Base-by-base conservation (phyloP, 371 early-diverging fungal species). In the Syncephalastrum contaminatum region DNA sequence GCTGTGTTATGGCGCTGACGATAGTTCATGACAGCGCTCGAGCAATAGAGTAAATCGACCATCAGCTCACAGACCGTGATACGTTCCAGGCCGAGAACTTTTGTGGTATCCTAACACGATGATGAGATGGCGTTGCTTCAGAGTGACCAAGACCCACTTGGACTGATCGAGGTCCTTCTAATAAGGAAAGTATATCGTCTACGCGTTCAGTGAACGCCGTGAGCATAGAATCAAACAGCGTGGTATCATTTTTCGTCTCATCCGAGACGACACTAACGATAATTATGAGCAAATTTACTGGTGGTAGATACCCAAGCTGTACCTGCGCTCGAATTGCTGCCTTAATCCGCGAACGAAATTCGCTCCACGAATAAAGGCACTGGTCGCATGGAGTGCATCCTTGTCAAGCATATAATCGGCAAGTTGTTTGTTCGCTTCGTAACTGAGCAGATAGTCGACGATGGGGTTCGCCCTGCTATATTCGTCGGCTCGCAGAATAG, bases 381-480 rank as follows among this genome's bases (percentile, higher is more conserved):
- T 55, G 6, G 55, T 20, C 21, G 60, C 60, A 54, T 60, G 12
- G 20, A 48, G 49, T 18, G 55, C 55, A 20, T 54, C 19, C 13
- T 20, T 20, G 36, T 54, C 60, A 16, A 60, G 55, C 50, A 60
- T 60, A 55, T 60, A 60, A 2, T 44, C 51, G 4, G 60, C 55
- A 21, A 60, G 30, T 18, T 55, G 55, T 20, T 54, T 49, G 45
- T 48, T 54, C 0, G 60, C 55, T 8, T 50, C 43, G 10, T 19
- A 49, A 22, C 60, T 60, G 45, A 54, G 51, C n/a, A 39, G 42
- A 51, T 42, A 51, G 36, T 30, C 36, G 36, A 30, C 36, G 7
- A 30, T 30, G 8, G 36, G 10, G 10, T 30, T 30, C 5, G 36
- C 10, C 12, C 36, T 30, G 36, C 36, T 30, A 10, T 30, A 30